Percentiles rank a stretch among this genome's conserved stretches.
These are phyloP conservation scores for Prunus mongolica DNA, from an alignment of 306 rosid genomes.

Conservation along the genomic window DNA sequence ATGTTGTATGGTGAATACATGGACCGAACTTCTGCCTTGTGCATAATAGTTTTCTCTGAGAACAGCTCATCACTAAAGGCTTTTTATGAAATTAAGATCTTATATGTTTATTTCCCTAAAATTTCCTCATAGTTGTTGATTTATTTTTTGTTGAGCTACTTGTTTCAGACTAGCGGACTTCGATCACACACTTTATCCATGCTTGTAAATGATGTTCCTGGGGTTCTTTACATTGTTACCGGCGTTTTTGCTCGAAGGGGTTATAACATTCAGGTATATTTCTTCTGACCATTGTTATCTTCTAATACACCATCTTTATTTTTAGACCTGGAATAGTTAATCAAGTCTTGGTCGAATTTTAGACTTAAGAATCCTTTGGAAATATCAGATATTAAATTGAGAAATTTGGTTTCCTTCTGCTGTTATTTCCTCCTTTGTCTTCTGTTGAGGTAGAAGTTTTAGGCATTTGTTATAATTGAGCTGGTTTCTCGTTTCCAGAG, in stretches of 20 bases:
- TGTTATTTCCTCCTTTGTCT: not conserved
- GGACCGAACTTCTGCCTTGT: not conserved
- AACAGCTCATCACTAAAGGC: not conserved
- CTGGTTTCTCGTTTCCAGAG: conserved; percentile 47
- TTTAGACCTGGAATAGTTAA: not conserved
- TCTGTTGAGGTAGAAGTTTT: not conserved
- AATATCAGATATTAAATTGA: not conserved
- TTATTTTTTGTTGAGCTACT: conserved; percentile 2
- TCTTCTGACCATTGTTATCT: not conserved
- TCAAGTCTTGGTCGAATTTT: not conserved
- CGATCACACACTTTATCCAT: conserved; percentile 78
- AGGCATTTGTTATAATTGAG: conserved; percentile 14
- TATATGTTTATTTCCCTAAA: not conserved
- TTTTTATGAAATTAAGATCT: not conserved
- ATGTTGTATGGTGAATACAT: not conserved
- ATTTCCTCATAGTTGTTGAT: not conserved
- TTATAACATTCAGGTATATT: conserved; percentile 77
- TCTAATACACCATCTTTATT: not conserved
- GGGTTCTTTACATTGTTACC: conserved; percentile 69
- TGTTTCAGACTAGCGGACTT: conserved; percentile 66
- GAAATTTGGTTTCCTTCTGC: not conserved
- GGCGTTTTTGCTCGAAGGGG: conserved; percentile 90
- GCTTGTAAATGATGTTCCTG: conserved; percentile 75
- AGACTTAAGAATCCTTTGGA: not conserved
- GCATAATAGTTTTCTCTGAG: not conserved